phyloP scores from a whole-genome alignment of 139 green algal genomes.

The Pleodorina starrii region DNA sequence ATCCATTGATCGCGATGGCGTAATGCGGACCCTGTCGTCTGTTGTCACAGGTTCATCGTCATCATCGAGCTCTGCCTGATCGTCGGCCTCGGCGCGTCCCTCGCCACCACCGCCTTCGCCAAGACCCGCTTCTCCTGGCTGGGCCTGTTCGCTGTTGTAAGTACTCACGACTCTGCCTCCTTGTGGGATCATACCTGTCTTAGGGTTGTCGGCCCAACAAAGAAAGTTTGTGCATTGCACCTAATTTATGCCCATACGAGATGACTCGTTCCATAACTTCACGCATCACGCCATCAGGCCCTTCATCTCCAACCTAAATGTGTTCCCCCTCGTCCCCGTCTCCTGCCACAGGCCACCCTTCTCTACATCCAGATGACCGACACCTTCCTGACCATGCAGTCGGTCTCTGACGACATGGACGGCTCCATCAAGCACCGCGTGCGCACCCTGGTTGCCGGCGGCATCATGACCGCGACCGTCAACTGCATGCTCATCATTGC shows the following conservation, averaged over 20 bases:
- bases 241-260: too few species aligned
- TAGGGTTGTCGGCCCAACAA: too few species aligned
- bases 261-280: too few species aligned
- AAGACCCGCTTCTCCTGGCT: constrained; percentile 24
- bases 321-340: too few species aligned
- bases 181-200: too few species aligned
- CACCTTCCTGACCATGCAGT: constrained; percentile 39
- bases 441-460: constrained; percentile 38
- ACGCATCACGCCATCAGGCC: too few species aligned
- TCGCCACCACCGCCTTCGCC: background rate
- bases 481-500: constrained; percentile 45
- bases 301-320: too few species aligned
- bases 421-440: constrained; percentile 34
- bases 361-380: constrained; percentile 52
- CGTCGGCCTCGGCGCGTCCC: background rate
- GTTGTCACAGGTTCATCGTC: constrained; percentile 42
- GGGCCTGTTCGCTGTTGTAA: constrained; percentile 35
- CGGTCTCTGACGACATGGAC: background rate
- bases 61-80: constrained; percentile 15
- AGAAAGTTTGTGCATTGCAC: too few species aligned
- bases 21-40: too few species aligned
- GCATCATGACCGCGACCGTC: constrained; percentile 43
- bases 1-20: too few species aligned
- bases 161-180: too few species aligned
- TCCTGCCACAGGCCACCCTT: constrained; percentile 18